phyloP scores from a whole-genome alignment of 2,329 filamentous ascomycete species.

The Epichloe bromicola region DNA sequence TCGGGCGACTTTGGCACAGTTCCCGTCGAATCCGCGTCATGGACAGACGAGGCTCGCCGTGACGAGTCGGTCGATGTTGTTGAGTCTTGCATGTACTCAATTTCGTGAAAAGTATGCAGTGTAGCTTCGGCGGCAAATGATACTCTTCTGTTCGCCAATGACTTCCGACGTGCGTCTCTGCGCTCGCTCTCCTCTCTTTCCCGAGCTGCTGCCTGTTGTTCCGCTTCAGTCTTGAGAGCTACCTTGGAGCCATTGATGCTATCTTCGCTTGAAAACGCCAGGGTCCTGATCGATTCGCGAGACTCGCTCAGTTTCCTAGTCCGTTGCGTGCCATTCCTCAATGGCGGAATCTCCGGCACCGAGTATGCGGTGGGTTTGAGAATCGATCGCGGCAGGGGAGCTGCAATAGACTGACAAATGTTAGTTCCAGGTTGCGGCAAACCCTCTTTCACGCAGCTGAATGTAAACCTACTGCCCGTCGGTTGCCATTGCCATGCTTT shows the following conservation, averaged over 20 bases:
- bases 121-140: conserved; percentile 97
- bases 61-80: conserved; percentile 70
- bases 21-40: conserved; percentile 16
- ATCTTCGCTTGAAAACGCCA: conserved; percentile 12
- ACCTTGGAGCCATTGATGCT: conserved; percentile 38
- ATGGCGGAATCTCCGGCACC: conserved; percentile 52
- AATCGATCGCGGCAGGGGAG: conserved; percentile 51
- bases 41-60: conserved; percentile 52
- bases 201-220: conserved; percentile 55
- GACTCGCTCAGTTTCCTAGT: not conserved
- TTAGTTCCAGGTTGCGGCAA: not conserved
- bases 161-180: conserved; percentile 82
- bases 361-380: conserved; percentile 67
- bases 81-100: conserved; percentile 79
- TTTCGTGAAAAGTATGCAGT: conserved; percentile 89
- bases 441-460: not conserved
- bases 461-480: conserved; percentile 52
- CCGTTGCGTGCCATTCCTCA: conserved; percentile 27
- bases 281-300: conserved; percentile 6
- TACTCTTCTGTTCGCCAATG: conserved; percentile 80
- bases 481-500: conserved; percentile 61
- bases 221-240: conserved; percentile 54
- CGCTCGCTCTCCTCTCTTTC: conserved; percentile 62
- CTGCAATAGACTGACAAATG: conserved; percentile 39
- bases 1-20: conserved; percentile 47